A percentile compares a stretch with the other conserved stretches of the same genome.
Evolutionary conservation across 2,329 filamentous ascomycete species (phyloP).

Genomic region (Colletotrichum musae): DNA sequence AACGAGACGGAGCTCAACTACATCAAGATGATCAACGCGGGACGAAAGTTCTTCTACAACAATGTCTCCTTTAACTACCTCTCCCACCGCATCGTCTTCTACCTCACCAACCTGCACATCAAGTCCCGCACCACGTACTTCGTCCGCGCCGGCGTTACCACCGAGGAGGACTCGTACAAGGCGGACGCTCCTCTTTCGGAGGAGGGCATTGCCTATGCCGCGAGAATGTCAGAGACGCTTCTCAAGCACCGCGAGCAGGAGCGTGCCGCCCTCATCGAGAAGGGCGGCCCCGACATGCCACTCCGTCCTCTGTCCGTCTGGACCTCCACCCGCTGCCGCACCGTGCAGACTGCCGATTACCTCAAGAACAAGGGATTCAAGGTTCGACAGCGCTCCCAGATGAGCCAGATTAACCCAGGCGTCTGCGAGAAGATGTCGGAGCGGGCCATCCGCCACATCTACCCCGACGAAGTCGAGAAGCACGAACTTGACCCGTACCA

Average conservation of each 20-base stretch:
- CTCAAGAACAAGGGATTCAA: conserved; percentile 86
- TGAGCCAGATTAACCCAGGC: conserved; percentile 97
- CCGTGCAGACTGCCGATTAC: conserved; percentile 89
- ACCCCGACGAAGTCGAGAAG: conserved; percentile 92
- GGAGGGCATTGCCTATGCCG: conserved; percentile 84
- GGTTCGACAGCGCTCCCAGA: conserved; percentile 91
- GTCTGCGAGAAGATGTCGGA: conserved; percentile 96
- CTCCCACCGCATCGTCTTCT: conserved; percentile 97
- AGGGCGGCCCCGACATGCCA: conserved; percentile 76
- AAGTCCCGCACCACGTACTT: conserved; percentile 96
- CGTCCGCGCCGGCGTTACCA: conserved; percentile 86
- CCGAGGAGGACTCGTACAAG: conserved; percentile 93
- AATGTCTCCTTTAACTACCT: conserved; percentile 97
- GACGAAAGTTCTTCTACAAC: conserved; percentile 93
- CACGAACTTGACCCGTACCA: conserved; percentile 97
- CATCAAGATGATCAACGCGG: conserved; percentile 99
- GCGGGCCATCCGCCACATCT: conserved; percentile 82
- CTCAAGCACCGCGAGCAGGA: conserved; percentile 88
- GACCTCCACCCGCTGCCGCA: conserved; percentile 93
- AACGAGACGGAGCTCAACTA: conserved; percentile 94
- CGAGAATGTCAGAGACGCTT: conserved; percentile 88
- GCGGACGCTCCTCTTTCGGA: conserved; percentile 88
- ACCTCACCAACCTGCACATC: conserved; percentile 97
- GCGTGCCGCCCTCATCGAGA: conserved; percentile 76
- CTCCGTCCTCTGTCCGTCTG: conserved; percentile 89